phyloP scores from a whole-genome alignment of 1,284 basidiomycete species.

The Lignosus rhinocerotis region DNA sequence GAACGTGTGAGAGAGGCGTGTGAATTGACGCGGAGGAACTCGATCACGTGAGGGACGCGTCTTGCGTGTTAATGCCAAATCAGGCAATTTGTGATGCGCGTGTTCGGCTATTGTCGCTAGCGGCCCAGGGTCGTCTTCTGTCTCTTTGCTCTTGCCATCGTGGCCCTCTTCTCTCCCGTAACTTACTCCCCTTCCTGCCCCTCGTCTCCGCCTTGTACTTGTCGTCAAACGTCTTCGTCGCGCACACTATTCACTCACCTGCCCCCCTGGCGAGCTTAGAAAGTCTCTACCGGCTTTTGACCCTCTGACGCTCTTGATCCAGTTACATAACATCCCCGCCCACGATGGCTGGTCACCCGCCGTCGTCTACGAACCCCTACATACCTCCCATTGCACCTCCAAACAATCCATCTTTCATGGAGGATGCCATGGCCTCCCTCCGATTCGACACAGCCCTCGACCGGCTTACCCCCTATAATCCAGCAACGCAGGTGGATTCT shows the following conservation, averaged over 20 bases:
- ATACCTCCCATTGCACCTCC: slow-evolving; percentile 1
- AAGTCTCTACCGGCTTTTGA: slow-evolving; percentile 1
- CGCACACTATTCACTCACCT: background rate
- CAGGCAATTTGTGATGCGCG: slow-evolving; percentile 19
- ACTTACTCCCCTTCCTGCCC: slow-evolving; percentile 8
- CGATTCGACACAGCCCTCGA: slow-evolving; percentile 1
- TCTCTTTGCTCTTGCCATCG: slow-evolving; percentile 14
- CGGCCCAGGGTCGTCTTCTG: background rate
- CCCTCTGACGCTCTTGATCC: background rate
- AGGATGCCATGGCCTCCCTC: slow-evolving; percentile 6
- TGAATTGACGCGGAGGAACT: slow-evolving; percentile 16
- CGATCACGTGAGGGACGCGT: slow-evolving; percentile 30
- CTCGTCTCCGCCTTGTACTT: background rate
- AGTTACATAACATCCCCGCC: background rate
- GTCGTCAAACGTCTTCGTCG: slow-evolving; percentile 1
- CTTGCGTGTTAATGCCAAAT: slow-evolving; percentile 25
- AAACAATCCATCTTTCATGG: background rate
- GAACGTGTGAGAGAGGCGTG: slow-evolving; percentile 11
- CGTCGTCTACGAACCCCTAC: slow-evolving; percentile 23
- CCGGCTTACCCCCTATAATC: background rate
- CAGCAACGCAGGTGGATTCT: slow-evolving; percentile 54
- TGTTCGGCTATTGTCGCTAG: slow-evolving; percentile 12
- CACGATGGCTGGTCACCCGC: slow-evolving; percentile 26
- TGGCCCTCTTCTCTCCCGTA: slow-evolving; percentile 12
- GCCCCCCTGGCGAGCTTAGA: slow-evolving; percentile 8